A percentile compares a stretch with the other conserved stretches of the same genome.
Evolutionary conservation across 768 basidiomycete species (phyloP).

Genomic region (Hydnum rufescens): DNA sequence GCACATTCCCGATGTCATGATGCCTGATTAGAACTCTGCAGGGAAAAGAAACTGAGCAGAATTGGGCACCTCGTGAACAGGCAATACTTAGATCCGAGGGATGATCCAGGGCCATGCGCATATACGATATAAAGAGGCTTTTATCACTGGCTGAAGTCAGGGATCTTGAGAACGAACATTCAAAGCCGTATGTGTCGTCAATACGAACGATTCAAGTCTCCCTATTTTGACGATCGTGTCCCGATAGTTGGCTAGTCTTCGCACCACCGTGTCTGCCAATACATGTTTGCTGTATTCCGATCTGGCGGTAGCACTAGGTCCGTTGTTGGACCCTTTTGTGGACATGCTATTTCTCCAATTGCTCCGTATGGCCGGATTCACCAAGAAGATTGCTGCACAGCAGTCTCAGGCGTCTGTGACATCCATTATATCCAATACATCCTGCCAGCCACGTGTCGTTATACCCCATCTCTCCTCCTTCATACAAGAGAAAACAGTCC

Average conservation of each 20-base stretch:
- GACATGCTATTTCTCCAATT: constrained; percentile 60
- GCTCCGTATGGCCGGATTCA: constrained; percentile 70
- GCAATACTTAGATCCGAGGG: constrained; percentile 60
- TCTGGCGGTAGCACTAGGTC: constrained; percentile 43
- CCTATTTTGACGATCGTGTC: constrained; percentile 1
- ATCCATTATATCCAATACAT: constrained; percentile 46
- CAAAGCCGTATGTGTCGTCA: constrained; percentile 45
- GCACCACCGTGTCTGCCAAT: constrained; percentile 73
- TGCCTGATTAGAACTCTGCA: constrained; percentile 16
- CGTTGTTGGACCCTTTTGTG: constrained; percentile 56
- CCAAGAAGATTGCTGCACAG: constrained; percentile 81
- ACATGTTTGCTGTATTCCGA: constrained; percentile 64
- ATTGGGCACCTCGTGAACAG: constrained; percentile 73
- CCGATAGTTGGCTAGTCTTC: constrained; percentile 57
- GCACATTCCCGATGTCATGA: background rate
- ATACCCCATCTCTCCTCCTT: constrained; percentile 48
- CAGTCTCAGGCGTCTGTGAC: constrained; percentile 59
- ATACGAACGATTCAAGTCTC: constrained; percentile 3
- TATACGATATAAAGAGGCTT: constrained; percentile 48
- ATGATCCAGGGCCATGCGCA: constrained; percentile 70
- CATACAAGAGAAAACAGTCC: constrained; percentile 63
- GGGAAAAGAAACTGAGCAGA: constrained; percentile 96
- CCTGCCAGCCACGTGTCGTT: constrained; percentile 47
- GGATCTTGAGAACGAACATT: constrained; percentile 64
- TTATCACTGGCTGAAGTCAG: constrained; percentile 53